A percentile compares a stretch with the other conserved stretches of the same genome.
Evolutionary conservation across 176 grass and related monocot genomes (phyloP).

Genomic region (Tuctoria greenei): DNA sequence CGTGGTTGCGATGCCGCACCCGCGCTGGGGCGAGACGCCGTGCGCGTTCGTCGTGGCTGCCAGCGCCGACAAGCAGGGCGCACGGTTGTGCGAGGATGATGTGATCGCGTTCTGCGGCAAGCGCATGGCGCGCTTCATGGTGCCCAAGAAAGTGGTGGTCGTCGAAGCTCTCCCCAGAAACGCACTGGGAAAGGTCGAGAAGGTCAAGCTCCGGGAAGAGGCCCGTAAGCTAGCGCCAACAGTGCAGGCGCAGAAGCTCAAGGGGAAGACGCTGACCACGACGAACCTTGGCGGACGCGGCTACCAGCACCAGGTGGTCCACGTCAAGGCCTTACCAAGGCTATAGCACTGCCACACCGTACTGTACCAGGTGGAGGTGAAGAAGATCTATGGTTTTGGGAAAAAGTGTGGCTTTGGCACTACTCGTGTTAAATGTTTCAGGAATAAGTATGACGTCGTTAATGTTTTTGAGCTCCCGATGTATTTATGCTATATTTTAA

Average conservation of each 20-base stretch:
- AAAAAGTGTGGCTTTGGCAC: constrained; percentile 25
- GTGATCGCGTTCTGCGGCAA: constrained; percentile 48
- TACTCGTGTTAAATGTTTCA: constrained; percentile 22
- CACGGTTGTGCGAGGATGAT: constrained; percentile 38
- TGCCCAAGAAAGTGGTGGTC: constrained; percentile 66
- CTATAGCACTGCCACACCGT: constrained; percentile 24
- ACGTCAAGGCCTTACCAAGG: constrained; percentile 55
- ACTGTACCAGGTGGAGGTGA: background rate
- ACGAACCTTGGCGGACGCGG: constrained; percentile 30
- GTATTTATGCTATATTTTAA: background rate
- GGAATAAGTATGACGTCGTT: constrained; percentile 27
- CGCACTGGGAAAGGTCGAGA: constrained; percentile 63
- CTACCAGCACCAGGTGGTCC: constrained; percentile 38
- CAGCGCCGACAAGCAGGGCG: constrained; percentile 2
- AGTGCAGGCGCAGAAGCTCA: constrained; percentile 31
- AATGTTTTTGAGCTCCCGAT: background rate
- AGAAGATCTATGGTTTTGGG: background rate
- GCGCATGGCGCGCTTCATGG: constrained; percentile 57
- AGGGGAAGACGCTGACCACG: constrained; percentile 28
- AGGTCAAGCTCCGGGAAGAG: constrained; percentile 45
- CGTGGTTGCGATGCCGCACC: constrained; percentile 66
- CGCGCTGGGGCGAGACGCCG: constrained; percentile 56
- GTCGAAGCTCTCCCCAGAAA: constrained; percentile 45
- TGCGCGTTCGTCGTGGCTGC: constrained; percentile 63
- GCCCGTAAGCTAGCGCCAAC: constrained; percentile 23